Conservation (phyloP, 805 yeast species). For the Saccharomycodes ludwigii region DNA sequence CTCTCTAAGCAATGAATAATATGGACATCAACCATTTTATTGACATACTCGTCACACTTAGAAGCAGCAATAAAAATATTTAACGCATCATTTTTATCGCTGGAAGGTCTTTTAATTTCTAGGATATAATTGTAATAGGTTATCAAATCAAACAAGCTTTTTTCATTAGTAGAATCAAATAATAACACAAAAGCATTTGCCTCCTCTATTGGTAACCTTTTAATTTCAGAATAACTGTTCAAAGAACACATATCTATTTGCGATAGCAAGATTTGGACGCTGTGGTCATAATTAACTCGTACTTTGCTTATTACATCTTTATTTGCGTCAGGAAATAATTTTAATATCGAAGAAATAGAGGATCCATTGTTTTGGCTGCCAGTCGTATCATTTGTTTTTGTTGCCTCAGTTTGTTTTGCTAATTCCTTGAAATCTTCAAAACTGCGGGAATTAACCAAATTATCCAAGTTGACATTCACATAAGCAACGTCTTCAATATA, state of each 20-base stretch:
- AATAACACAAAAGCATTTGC: slow-evolving; percentile 21
- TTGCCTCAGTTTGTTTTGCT: not conserved
- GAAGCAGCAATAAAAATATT: too few relatives aligned
- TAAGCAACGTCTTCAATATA: not conserved
- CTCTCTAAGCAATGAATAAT: too few relatives aligned
- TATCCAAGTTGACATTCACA: not conserved
- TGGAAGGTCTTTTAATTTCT: too few relatives aligned
- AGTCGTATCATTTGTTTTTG: not conserved
- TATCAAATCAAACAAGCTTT: slow-evolving; percentile 13
- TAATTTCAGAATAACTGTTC: slow-evolving; percentile 15
- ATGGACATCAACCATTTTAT: too few relatives aligned
- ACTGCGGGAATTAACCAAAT: not conserved
- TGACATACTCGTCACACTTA: too few relatives aligned
- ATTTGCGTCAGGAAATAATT: not conserved
- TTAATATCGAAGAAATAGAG: slow-evolving; percentile 1
- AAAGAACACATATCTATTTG: too few relatives aligned
- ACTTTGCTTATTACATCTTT: too few relatives aligned
- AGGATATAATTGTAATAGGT: slow-evolving; percentile 7
- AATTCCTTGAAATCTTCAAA: not conserved
- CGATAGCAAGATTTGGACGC: too few relatives aligned
- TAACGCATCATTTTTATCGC: not conserved
- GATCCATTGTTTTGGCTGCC: not conserved
- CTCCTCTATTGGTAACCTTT: slow-evolving; percentile 17
- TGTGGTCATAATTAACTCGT: too few relatives aligned
- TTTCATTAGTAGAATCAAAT: slow-evolving; percentile 13